Conservation (phyloP, 177 flowering plant species). For the Vitis hybrid region DNA sequence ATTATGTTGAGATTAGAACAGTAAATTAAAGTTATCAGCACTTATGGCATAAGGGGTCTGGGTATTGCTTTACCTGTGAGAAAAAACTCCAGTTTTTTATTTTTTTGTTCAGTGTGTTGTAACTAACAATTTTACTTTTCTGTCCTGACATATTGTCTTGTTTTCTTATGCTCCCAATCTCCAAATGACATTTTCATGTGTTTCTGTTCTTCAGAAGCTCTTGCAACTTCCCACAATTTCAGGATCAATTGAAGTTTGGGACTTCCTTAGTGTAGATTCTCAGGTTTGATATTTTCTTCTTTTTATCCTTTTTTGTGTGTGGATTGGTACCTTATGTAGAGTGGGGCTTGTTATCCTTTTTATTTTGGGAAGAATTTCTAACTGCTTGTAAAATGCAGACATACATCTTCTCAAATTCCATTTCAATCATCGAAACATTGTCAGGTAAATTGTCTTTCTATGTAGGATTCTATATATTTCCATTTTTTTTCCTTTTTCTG, state of each 20-base stretch:
- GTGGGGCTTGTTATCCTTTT: background rate
- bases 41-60: background rate
- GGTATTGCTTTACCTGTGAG: background rate
- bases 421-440: slow-evolving; percentile 82
- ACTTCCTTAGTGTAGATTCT: slow-evolving; percentile 97
- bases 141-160: background rate
- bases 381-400: slow-evolving; percentile 55
- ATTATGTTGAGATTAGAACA: background rate
- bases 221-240: slow-evolving; percentile 87
- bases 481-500: background rate
- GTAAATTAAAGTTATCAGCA: background rate
- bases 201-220: slow-evolving; percentile 56
- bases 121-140: background rate
- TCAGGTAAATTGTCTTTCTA: slow-evolving; percentile 52
- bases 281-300: slow-evolving; percentile 54
- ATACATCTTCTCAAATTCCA: slow-evolving; percentile 75
- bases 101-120: background rate
- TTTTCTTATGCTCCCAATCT: background rate
- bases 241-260: slow-evolving; percentile 97
- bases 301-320: background rate
- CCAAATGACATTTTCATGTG: slow-evolving; percentile 6
- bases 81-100: background rate
- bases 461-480: background rate
- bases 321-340: background rate
- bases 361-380: background rate